Conservation (phyloP, 2,329 filamentous ascomycete species). For the Ceratocystis huliohia region DNA sequence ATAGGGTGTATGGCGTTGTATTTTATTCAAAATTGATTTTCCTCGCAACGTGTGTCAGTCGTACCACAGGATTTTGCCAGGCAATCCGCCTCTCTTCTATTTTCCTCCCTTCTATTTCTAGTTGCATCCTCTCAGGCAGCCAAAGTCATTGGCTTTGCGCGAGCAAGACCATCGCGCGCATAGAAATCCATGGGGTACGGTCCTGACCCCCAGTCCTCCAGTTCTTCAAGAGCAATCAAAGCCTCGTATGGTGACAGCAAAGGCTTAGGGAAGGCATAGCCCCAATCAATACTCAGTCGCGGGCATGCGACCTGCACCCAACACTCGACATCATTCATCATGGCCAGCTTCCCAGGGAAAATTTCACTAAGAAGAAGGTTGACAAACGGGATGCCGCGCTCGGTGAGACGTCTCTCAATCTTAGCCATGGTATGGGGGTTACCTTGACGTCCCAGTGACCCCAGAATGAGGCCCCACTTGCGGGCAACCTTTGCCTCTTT, state of each 20-base stretch:
- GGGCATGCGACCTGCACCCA: slow-evolving; percentile 99
- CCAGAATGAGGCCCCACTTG: slow-evolving; percentile 92
- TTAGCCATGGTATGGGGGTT: slow-evolving; percentile 85
- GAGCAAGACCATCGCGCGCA: slow-evolving; percentile 75
- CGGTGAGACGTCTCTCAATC: slow-evolving; percentile 65
- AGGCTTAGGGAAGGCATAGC: slow-evolving; percentile 83
- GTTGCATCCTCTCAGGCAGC: slow-evolving; percentile 17
- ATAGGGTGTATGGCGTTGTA: background rate
- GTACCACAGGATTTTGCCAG: background rate
- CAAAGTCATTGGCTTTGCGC: slow-evolving; percentile 46
- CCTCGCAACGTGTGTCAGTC: background rate
- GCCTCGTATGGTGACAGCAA: slow-evolving; percentile 92
- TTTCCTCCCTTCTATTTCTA: slow-evolving; percentile 3
- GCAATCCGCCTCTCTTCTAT: background rate
- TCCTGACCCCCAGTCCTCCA: slow-evolving; percentile 60
- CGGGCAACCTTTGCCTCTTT: slow-evolving; percentile 58
- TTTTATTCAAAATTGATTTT: slow-evolving; percentile 7
- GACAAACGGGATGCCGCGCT: slow-evolving; percentile 64
- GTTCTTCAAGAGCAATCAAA: slow-evolving; percentile 70
- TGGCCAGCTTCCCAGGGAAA: slow-evolving; percentile 84
- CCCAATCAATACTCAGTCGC: slow-evolving; percentile 96
- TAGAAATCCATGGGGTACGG: slow-evolving; percentile 99
- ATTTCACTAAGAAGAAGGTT: slow-evolving; percentile 88
- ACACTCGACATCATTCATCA: slow-evolving; percentile 89
- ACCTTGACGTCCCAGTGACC: slow-evolving; percentile 81